phyloP scores from a whole-genome alignment of 2,329 filamentous ascomycete species.

The Cordyceps fumosorosea region DNA sequence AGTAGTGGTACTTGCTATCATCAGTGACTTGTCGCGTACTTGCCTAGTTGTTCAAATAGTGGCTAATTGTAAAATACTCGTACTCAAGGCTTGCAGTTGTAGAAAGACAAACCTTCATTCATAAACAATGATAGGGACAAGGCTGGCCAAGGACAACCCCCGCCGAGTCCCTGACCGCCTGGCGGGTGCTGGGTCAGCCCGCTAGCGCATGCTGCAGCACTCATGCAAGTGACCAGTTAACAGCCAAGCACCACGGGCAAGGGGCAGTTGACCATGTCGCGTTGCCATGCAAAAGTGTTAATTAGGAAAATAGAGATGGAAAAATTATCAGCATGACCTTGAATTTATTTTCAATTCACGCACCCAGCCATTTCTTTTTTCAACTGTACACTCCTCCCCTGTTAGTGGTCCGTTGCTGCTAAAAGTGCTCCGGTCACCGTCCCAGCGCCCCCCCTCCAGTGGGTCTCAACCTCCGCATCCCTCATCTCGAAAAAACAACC shows the following conservation, averaged over 20 bases:
- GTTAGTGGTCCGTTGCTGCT: background rate
- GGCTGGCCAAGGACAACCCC: background rate
- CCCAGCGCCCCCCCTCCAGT: conserved; percentile 4
- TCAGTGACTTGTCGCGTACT: background rate
- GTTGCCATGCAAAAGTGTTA: background rate
- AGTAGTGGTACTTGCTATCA: conserved; percentile 1
- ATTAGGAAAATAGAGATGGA: background rate
- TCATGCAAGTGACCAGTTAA: conserved; percentile 6
- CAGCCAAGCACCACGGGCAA: background rate
- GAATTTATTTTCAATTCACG: background rate
- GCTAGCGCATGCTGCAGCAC: conserved; percentile 5
- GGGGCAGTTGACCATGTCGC: background rate
- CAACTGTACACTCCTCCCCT: background rate
- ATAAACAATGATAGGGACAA: background rate
- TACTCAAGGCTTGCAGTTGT: too few species aligned
- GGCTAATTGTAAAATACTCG: too few species aligned
- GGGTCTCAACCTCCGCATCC: conserved; percentile 15
- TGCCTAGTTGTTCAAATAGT: background rate
- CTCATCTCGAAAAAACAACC: conserved; percentile 14
- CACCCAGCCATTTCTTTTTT: background rate
- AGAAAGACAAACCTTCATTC: too few species aligned
- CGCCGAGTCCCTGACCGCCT: background rate
- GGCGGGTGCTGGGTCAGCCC: background rate
- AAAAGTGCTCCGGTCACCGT: background rate
- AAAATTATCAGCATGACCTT: background rate